phyloP scores from a whole-genome alignment of 2,329 filamentous ascomycete genomes.

The Sporothrix pseudoabietina region DNA sequence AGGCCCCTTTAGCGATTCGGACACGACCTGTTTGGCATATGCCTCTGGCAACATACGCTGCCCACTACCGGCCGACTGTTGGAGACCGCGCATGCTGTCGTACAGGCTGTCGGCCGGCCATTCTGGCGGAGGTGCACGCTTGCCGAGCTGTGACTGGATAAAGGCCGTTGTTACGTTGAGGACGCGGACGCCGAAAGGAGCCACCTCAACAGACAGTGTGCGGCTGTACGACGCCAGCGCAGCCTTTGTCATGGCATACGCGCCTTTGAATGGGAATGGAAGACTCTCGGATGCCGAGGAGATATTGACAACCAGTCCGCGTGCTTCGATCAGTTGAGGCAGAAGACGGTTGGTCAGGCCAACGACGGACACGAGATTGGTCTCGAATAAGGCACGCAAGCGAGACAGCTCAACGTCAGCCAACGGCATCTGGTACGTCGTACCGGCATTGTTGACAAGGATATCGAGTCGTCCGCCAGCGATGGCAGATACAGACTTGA shows the following conservation, averaged over 20 bases:
- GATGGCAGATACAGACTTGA: constrained; percentile 40
- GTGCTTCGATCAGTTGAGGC: constrained; percentile 51
- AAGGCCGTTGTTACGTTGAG: constrained; percentile 55
- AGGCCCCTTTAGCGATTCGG: constrained; percentile 29
- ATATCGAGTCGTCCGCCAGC: constrained; percentile 55
- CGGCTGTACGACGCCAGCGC: constrained; percentile 57
- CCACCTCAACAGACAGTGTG: constrained; percentile 55
- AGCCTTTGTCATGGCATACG: constrained; percentile 59
- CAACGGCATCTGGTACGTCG: constrained; percentile 52
- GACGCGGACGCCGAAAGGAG: constrained; percentile 57
- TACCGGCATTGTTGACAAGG: constrained; percentile 58
- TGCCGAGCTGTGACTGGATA: constrained; percentile 51
- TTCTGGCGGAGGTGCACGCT: constrained; percentile 47
- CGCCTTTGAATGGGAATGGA: constrained; percentile 55
- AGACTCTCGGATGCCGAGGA: constrained; percentile 54
- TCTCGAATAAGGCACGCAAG: constrained; percentile 56
- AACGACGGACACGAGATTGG: constrained; percentile 61
- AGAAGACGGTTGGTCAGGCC: constrained; percentile 55
- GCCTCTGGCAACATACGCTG: constrained; percentile 37
- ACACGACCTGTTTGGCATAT: constrained; percentile 35
- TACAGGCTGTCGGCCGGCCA: constrained; percentile 53
- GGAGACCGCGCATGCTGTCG: constrained; percentile 42
- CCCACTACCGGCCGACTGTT: constrained; percentile 37
- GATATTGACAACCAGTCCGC: constrained; percentile 58
- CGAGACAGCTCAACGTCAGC: constrained; percentile 55